Evolutionary conservation across 257 asterid genomes (phyloP), one percentile per base, ranked within the genome.

Genomic region (Solanum bulbocastanum): DNA sequence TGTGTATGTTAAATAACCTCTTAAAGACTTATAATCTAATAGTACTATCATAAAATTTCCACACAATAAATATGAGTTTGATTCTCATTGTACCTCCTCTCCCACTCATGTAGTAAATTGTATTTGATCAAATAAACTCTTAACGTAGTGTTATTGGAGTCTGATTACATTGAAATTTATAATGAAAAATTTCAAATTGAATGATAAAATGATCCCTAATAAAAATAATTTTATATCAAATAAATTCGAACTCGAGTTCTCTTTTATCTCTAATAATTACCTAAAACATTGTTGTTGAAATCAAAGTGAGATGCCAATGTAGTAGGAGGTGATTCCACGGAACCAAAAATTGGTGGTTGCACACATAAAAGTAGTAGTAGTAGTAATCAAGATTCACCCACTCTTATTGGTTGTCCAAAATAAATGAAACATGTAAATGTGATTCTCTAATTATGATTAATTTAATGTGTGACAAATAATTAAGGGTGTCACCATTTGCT

Each of bases 391-490:
- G 42, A 82, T 49, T 81, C 37, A 49, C 18, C 30, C 44, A 82
- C 30, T 18, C 69, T 32, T 10, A 82, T 82, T 82, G 69, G 85
- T 82, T 49, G 85, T 82, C 69, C 44, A 82, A 82, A 82, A 32
- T 37, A 82, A 49, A 49, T 10, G 30, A 82, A 65, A 82, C 32
- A 46, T 81, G 18, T 82, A 68, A 10, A 74, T 37, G 32, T 52
- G 69, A 82, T 82, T 49, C 69, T 82, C 42, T 46, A 82, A 49
- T 82, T 82, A 49, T 49, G 18, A 82, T 82, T 82, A 79, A 30
- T 49, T 23, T 23, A 39, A 3, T 39, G 44, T 82, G 30, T 49
- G 20, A 49, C 68, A 82, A 82, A 82, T 82, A 82, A 82, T 82
- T 82, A 49, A 46, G 68, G 27, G 44, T 30, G 85, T 81, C 85